Base-by-base conservation (phyloP, 2,329 filamentous ascomycete genomes). In the Exutisphaerella laricina region DNA sequence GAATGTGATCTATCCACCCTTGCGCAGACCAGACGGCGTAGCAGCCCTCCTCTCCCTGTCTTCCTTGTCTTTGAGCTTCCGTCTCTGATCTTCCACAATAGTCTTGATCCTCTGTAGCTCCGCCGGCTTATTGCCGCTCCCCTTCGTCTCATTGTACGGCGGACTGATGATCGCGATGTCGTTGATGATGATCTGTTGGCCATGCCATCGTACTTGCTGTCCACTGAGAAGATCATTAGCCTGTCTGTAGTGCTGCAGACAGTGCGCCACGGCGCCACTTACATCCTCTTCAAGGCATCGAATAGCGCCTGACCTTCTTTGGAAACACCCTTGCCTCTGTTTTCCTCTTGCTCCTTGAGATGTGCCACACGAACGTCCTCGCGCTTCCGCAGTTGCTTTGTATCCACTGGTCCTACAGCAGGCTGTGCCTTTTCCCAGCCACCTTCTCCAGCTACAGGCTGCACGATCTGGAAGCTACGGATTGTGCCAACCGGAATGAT, bases 241-340 rank as follows among this genome's bases (percentile, higher is more conserved):
- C n/a, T n/a, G n/a, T n/a, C n/a, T n/a, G n/a, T n/a, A n/a, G n/a
- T n/a, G n/a, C n/a, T n/a, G n/a, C n/a, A n/a, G n/a, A n/a, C n/a
- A n/a, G n/a, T n/a, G n/a, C n/a, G n/a, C n/a, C n/a, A n/a, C n/a
- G n/a, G n/a, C n/a, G n/a, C n/a, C n/a, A 14, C 70, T 49, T 57
- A 79, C 61, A 77, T 78, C 54, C 76, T 71, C 48, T 71, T 73
- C 41, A 83, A 70, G 8, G 73, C 71, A 65, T 82, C 78, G 54
- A 79, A 83, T 12, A 83, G 66, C 41, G 79, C 78, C 62, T 83
- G 79, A 18, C 73, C 79, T 50, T 80, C 78, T 26, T 67, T 71
- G 26, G 70, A 76, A 5, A 82, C 79, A 7, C 77, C 78, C 61
- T 77, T 79, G 41, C 78, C 78, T 45, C 72, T 70, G 41, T 73